A percentile compares a stretch with the other conserved stretches of the same genome.
These are phyloP conservation scores for Suillus bovinus DNA, from an alignment of 768 basidiomycete genomes.

Conservation along the genomic window DNA sequence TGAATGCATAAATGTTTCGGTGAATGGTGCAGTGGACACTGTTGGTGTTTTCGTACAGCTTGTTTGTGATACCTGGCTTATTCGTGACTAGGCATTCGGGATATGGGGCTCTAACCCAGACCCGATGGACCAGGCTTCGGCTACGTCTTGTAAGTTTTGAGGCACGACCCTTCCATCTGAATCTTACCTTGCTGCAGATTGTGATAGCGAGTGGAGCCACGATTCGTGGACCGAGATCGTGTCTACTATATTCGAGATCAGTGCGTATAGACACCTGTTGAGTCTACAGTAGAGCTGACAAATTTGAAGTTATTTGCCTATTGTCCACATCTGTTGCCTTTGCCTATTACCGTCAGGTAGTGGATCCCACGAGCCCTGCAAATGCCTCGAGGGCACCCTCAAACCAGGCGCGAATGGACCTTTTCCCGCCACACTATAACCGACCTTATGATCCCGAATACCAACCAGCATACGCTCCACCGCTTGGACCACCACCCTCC, in stretches of 20 bases:
- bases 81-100: conserved; percentile 42
- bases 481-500: conserved; percentile 49
- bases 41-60: conserved; percentile 26
- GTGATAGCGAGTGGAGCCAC: conserved; percentile 56
- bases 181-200: conserved; percentile 48
- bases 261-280: conserved; percentile 41
- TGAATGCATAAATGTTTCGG: conserved; percentile 48
- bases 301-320: conserved; percentile 47
- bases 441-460: conserved; percentile 49
- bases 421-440: conserved; percentile 54
- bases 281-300: not conserved
- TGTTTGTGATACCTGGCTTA: conserved; percentile 19
- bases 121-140: conserved; percentile 39
- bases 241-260: conserved; percentile 53
- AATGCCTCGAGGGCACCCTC: conserved; percentile 49
- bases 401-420: conserved; percentile 37
- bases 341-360: conserved; percentile 72
- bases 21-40: conserved; percentile 32
- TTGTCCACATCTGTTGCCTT: conserved; percentile 70
- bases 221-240: conserved; percentile 72
- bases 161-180: not conserved
- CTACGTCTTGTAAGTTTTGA: conserved; percentile 44
- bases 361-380: conserved; percentile 62
- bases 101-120: conserved; percentile 51
- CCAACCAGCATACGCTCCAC: conserved; percentile 45